phyloP scores from a whole-genome alignment of 169 alveolate species.

The Eimeria zaria region DNA sequence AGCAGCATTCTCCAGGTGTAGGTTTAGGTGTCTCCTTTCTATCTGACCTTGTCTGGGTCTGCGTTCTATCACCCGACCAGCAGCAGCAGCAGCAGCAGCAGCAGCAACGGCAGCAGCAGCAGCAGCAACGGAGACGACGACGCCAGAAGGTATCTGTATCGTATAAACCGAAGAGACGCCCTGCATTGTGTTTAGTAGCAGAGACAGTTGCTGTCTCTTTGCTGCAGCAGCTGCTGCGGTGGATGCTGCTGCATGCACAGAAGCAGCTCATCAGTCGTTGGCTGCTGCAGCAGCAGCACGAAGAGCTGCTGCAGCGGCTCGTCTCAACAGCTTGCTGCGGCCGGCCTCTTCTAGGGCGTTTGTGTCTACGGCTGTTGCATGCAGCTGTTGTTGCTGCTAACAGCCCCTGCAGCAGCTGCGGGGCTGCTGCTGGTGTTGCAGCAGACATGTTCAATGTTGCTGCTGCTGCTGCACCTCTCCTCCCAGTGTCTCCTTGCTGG shows the following conservation, averaged over 20 bases:
- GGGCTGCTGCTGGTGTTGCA: background rate
- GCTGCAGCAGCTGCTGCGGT: slow-evolving; percentile 60
- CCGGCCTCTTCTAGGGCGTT: slow-evolving; percentile 40
- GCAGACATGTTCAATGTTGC: slow-evolving; percentile 11
- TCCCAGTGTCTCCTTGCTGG: slow-evolving; percentile 43
- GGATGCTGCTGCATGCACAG: slow-evolving; percentile 51
- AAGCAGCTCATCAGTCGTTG: slow-evolving; percentile 1
- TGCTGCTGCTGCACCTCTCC: slow-evolving; percentile 59
- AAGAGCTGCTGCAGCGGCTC: slow-evolving; percentile 58
- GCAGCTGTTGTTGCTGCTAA: slow-evolving; percentile 47
- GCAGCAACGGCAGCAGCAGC: slow-evolving; percentile 23
- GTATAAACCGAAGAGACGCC: background rate
- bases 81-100: slow-evolving; percentile 33
- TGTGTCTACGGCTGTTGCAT: slow-evolving; percentile 33
- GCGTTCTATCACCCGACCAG: background rate
- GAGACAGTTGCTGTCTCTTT: slow-evolving; percentile 42
- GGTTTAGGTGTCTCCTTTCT: slow-evolving; percentile 6
- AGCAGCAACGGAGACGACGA: slow-evolving; percentile 39
- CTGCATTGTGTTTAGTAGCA: slow-evolving; percentile 32
- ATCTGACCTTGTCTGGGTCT: slow-evolving; percentile 27
- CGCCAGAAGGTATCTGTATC: background rate
- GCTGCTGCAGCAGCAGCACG: slow-evolving; percentile 60
- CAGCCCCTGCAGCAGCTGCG: slow-evolving; percentile 41
- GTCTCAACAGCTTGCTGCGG: slow-evolving; percentile 60
- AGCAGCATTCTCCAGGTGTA: background rate